These are phyloP conservation scores for Paramecium octaurelia DNA, from an alignment of 73 alveolate genomes.

Conservation along the genomic window DNA sequence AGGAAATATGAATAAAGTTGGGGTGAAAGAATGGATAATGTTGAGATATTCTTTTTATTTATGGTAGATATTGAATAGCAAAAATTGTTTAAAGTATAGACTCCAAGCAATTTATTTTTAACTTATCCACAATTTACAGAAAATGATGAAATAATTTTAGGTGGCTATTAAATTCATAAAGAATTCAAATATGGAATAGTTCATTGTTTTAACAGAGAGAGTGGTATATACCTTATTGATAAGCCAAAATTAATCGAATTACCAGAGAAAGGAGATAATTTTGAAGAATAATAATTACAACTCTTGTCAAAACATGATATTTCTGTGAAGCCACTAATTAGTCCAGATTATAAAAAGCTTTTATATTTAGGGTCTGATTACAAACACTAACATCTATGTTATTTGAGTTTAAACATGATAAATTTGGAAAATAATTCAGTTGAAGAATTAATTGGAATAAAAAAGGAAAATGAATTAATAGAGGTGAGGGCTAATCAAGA, in stretches of 20 bases:
- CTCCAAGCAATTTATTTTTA: background rate
- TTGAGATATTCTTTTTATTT: background rate
- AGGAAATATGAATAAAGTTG: constrained; percentile 42
- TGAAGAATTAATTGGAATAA: background rate
- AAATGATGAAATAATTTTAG: constrained; percentile 45
- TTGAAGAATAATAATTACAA: background rate
- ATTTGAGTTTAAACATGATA: constrained; percentile 31
- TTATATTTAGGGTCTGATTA: constrained; percentile 40
- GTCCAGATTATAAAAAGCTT: constrained; percentile 52
- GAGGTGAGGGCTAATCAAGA: background rate
- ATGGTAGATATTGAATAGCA: background rate
- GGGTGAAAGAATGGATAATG: constrained; percentile 53
- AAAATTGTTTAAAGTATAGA: background rate
- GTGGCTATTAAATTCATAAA: constrained; percentile 46
- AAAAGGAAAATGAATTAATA: constrained; percentile 12
- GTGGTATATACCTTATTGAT: constrained; percentile 13
- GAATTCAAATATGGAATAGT: constrained; percentile 62
- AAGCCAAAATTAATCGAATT: constrained; percentile 7
- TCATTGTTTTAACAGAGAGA: constrained; percentile 52
- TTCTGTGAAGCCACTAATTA: constrained; percentile 37
- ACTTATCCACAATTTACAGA: constrained; percentile 47
- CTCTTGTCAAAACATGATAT: constrained; percentile 45
- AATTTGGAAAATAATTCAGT: background rate
- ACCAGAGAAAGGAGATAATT: constrained; percentile 4
- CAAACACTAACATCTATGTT: constrained; percentile 33